Percentiles rank a stretch among this genome's conserved stretches.
Evolutionary conservation across 2,329 filamentous ascomycete genomes (phyloP).

Genomic region (Ophiocordyceps camponoti-leonardi): DNA sequence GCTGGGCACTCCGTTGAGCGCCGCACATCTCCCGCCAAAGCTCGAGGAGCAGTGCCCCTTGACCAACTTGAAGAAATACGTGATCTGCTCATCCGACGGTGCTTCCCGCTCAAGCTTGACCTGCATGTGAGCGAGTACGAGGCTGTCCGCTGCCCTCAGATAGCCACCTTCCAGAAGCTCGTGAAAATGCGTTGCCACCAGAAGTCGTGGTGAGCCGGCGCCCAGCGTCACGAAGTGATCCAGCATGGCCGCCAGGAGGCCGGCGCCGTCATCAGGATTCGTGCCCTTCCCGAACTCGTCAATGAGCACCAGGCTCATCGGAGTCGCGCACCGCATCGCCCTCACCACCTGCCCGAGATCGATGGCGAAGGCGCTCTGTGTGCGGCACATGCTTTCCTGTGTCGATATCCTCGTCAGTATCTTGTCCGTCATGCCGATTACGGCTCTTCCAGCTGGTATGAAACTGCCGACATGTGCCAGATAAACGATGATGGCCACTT

Average conservation of each 20-base stretch:
- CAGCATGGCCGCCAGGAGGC: slow-evolving; percentile 39
- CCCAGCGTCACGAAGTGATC: slow-evolving; percentile 34
- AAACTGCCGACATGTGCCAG: slow-evolving; percentile 87
- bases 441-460: slow-evolving; percentile 63
- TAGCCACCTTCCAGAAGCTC: slow-evolving; percentile 55
- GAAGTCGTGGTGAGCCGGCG: slow-evolving; percentile 31
- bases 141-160: slow-evolving; percentile 27
- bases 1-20: slow-evolving; percentile 64
- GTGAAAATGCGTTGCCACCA: slow-evolving; percentile 47
- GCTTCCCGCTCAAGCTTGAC: slow-evolving; percentile 40
- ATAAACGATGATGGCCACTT: slow-evolving; percentile 79
- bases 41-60: slow-evolving; percentile 59
- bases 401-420: slow-evolving; percentile 78
- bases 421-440: slow-evolving; percentile 77
- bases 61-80: slow-evolving; percentile 55
- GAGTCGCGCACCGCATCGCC: slow-evolving; percentile 56
- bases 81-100: slow-evolving; percentile 42
- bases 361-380: slow-evolving; percentile 50
- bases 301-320: slow-evolving; percentile 66
- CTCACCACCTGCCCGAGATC: slow-evolving; percentile 79
- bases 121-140: slow-evolving; percentile 56
- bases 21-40: slow-evolving; percentile 74
- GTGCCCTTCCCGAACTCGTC: slow-evolving; percentile 75
- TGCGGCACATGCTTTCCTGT: slow-evolving; percentile 39
- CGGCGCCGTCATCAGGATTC: slow-evolving; percentile 37